Evolutionary conservation across 2,329 filamentous ascomycete genomes (phyloP).

Genomic region (Paracoccidioides lutzii): DNA sequence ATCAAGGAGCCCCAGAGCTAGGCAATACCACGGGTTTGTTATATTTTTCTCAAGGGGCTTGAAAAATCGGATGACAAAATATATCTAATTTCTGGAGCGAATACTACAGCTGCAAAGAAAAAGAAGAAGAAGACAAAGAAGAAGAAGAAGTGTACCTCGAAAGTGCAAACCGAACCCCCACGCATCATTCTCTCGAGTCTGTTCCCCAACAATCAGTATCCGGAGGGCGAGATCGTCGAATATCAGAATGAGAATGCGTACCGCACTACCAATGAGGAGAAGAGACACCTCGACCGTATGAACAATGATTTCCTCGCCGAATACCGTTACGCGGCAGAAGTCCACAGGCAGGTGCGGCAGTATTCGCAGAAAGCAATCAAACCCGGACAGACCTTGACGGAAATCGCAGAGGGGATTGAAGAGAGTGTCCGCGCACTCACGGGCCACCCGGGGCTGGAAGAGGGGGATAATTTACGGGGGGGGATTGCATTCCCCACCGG

Average conservation of each 20-base stretch:
- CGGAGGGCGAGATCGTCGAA: conserved; percentile 64
- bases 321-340: conserved; percentile 73
- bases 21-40: conserved; percentile 25
- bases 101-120: conserved; percentile 43
- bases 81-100: neutral
- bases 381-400: conserved; percentile 65
- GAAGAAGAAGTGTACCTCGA: conserved; percentile 50
- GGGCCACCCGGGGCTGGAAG: conserved; percentile 61
- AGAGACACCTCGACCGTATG: conserved; percentile 67
- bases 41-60: neutral
- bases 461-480: conserved; percentile 64
- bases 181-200: conserved; percentile 60
- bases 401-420: conserved; percentile 81
- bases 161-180: conserved; percentile 63
- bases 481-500: conserved; percentile 83
- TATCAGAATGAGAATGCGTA: conserved; percentile 66
- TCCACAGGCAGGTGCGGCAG: conserved; percentile 76
- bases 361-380: conserved; percentile 70
- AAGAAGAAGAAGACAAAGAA: conserved; percentile 76
- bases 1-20: conserved; percentile 27
- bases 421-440: conserved; percentile 64
- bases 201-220: conserved; percentile 60
- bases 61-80: too few species aligned
- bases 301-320: conserved; percentile 67
- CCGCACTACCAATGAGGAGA: conserved; percentile 73